Base-by-base conservation (phyloP, 2,329 filamentous ascomycete genomes). In the Nemania sp. region DNA sequence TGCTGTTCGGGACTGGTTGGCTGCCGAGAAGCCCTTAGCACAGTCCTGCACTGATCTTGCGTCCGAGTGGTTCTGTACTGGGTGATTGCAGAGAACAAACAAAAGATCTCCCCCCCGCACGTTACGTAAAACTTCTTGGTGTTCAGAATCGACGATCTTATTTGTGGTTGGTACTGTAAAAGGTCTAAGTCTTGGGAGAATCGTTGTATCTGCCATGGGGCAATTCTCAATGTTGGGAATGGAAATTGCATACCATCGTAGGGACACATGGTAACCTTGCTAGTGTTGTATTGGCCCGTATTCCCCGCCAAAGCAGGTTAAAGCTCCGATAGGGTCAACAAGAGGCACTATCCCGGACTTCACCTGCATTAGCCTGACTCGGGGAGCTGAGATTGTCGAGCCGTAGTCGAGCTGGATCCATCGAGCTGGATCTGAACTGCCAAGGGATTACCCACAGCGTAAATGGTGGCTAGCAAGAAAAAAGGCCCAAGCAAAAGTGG, bases 21-120 rank as follows among this genome's bases (percentile, higher is more conserved):
- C 12, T 3, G 29, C 20, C 43, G 35, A 47, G 12, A 17, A 20
- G 2, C 29, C 21, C 34, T 39, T 29, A 18, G 40, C 18, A 52
- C 29, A 32, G 46, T 51, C 47, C 18, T 39, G 47, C 55, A 57
- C 45, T 51, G 12, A 17, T 25, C n/a, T 17, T 45, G 43, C 43
- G 15, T 15, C 25, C 20, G 25, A 29, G 46, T 45, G 47, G 48
- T 34, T 49, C 53, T 48, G 10, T 46, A 20, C 43, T 12, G 12
- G 29, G 43, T 25, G 43, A 46, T 46, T 46, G 43, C 18, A 20
- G 13, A 29, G 17, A 20, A 29, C 43, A 46, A 46, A 46, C 43
- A 25, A 29, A 20, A 29, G 43, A 39, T 37, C 13, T 40, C 9
- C n/a, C 17, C 39, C 39, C 39, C 39, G 18, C 39, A 42, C 11